A percentile compares a stretch with the other conserved stretches of the same genome.
These are phyloP conservation scores for Dipteronia sinensis DNA, from an alignment of 345 rosid species.

Conservation along the genomic window DNA sequence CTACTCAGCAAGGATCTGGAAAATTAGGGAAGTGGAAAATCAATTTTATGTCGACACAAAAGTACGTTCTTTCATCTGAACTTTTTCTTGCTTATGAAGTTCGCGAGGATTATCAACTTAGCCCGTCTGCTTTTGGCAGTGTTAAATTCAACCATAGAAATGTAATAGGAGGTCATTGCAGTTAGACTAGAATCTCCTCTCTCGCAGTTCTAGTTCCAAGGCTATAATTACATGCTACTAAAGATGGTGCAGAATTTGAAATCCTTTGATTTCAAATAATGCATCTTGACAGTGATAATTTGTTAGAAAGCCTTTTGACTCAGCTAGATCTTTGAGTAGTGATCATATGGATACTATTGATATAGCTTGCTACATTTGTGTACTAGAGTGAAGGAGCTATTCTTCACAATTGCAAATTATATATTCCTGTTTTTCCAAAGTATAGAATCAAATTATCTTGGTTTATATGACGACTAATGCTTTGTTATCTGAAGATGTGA, in stretches of 20 bases:
- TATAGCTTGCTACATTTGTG: neutral
- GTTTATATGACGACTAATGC: neutral
- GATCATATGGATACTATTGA: neutral
- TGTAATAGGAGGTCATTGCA: neutral
- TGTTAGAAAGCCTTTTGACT: neutral
- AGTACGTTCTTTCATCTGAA: constrained; percentile 43
- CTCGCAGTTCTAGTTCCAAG: neutral
- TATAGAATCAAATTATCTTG: neutral
- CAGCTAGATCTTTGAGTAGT: neutral
- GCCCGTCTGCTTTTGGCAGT: neutral
- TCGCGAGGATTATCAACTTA: neutral
- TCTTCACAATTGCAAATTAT: neutral
- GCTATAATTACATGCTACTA: neutral
- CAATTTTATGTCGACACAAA: constrained; percentile 85
- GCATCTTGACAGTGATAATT: neutral
- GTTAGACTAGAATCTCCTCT: neutral
- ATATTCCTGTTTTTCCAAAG: neutral
- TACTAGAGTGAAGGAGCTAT: neutral
- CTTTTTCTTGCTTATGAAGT: neutral
- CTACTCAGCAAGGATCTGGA: constrained; percentile 96
- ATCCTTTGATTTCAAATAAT: neutral
- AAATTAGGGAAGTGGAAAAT: constrained; percentile 93
- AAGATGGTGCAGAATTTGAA: constrained; percentile 1
- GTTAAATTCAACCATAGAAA: neutral
- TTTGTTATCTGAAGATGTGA: too few relatives aligned